Conservation (phyloP, 176 grass and related monocot genomes). For the Olyra latifolia region DNA sequence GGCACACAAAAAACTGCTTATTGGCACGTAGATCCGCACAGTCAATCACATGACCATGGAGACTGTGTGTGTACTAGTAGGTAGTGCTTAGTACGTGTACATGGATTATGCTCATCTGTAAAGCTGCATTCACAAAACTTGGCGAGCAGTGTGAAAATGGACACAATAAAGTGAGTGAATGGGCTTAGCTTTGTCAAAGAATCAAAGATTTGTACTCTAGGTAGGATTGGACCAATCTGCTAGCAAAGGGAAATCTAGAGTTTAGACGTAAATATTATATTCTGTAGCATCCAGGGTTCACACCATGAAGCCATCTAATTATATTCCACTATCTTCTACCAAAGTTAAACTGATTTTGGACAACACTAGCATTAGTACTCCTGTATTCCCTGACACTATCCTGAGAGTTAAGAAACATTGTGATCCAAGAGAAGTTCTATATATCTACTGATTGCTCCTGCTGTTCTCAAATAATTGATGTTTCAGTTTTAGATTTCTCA, state of each 20-base stretch:
- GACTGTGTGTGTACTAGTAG: background rate
- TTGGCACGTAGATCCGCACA: background rate
- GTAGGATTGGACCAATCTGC: background rate
- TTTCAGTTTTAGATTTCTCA: background rate
- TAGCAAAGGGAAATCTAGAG: background rate
- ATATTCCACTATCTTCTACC: background rate
- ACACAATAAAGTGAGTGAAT: background rate
- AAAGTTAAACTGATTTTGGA: background rate
- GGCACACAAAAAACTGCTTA: background rate
- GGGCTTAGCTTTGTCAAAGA: background rate
- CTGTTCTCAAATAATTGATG: background rate
- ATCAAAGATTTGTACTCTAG: background rate
- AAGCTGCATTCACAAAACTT: background rate
- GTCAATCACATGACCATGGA: conserved; percentile 1
- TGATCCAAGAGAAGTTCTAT: background rate
- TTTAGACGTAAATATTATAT: background rate
- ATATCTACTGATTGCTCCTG: background rate
- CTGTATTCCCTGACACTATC: background rate
- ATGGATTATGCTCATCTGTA: background rate
- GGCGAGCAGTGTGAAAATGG: background rate
- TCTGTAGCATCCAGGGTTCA: background rate
- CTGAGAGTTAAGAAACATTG: background rate
- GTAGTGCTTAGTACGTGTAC: background rate
- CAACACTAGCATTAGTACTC: background rate
- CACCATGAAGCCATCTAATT: background rate